These are phyloP conservation scores for Ceratobasidium sp. DNA, from an alignment of 1,284 basidiomycete genomes.

Conservation along the genomic window DNA sequence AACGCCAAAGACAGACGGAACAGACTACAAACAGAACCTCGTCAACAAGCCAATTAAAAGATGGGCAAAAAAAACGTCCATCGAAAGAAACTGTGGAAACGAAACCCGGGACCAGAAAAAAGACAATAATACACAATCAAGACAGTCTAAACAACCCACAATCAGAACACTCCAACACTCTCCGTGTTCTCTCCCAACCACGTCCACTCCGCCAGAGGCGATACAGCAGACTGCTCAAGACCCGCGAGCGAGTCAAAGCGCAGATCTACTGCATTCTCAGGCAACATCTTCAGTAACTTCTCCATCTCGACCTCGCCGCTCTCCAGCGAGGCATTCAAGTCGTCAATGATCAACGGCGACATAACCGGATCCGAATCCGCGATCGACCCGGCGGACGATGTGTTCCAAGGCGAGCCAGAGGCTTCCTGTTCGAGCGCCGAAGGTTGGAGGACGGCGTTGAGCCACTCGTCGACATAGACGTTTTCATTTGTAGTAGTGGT, in stretches of 20 bases:
- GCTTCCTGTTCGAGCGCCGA: conserved; percentile 34
- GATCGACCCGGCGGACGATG: conserved; percentile 38
- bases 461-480: conserved; percentile 35
- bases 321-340: conserved; percentile 39
- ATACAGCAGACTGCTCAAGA: conserved; percentile 23
- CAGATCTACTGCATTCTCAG: conserved; percentile 28
- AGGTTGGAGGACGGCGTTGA: conserved; percentile 35
- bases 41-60: conserved; percentile 26
- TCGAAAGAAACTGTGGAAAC: conserved; percentile 4
- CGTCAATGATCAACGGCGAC: conserved; percentile 38
- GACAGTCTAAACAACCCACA: conserved; percentile 55
- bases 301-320: conserved; percentile 42
- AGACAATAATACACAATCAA: conserved; percentile 43
- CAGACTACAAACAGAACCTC: conserved; percentile 22
- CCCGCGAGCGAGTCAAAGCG: conserved; percentile 35
- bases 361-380: conserved; percentile 38
- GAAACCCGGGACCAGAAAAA: neutral
- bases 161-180: conserved; percentile 29
- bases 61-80: conserved; percentile 29
- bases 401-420: conserved; percentile 37
- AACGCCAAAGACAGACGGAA: conserved; percentile 19
- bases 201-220: conserved; percentile 34
- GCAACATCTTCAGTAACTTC: conserved; percentile 42
- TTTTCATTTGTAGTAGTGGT: conserved; percentile 35
- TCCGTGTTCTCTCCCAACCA: conserved; percentile 36